Percentiles rank a stretch among this genome's conserved stretches.
phyloP scores from a whole-genome alignment of 352 stramenopile species.

The Phytopythium mirpurense region DNA sequence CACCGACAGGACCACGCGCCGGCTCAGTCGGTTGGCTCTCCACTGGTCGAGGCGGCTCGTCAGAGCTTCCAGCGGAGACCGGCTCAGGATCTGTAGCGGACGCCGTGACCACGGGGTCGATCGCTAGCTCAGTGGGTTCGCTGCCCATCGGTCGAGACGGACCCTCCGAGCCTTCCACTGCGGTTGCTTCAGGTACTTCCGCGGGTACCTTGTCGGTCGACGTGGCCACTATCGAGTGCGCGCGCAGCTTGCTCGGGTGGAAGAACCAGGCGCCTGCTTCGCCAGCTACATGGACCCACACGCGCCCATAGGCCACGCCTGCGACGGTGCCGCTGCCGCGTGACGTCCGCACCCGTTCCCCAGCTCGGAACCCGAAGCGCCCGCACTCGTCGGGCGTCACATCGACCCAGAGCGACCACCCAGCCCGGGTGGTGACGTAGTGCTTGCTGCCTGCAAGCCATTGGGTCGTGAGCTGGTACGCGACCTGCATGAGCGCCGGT shows the following conservation, averaged over 20 bases:
- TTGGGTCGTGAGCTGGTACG: constrained; percentile 44
- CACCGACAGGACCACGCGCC: too few species aligned
- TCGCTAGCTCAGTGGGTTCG: too few species aligned
- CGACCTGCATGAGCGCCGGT: constrained; percentile 18
- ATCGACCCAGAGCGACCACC: constrained; percentile 68
- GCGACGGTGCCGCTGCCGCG: constrained; percentile 70
- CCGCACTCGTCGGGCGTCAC: constrained; percentile 27
- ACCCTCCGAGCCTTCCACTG: too few species aligned
- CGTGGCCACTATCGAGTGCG: background rate
- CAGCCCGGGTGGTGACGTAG: constrained; percentile 58
- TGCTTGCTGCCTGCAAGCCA: constrained; percentile 47
- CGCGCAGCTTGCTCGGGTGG: constrained; percentile 55
- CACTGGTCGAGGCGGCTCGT: background rate
- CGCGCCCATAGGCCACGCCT: constrained; percentile 42
- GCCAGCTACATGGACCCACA: constrained; percentile 83
- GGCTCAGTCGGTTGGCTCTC: background rate
- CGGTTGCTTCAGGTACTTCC: background rate
- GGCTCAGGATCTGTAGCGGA: too few species aligned
- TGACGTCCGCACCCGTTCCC: constrained; percentile 64
- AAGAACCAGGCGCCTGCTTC: constrained; percentile 79
- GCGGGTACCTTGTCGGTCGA: background rate
- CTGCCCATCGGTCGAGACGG: too few species aligned
- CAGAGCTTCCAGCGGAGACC: too few species aligned
- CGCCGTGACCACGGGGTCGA: too few species aligned
- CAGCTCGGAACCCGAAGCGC: constrained; percentile 39